Evolutionary conservation across 2,329 filamentous ascomycete genomes (phyloP).

Genomic region (Stemphylium vesicarium): DNA sequence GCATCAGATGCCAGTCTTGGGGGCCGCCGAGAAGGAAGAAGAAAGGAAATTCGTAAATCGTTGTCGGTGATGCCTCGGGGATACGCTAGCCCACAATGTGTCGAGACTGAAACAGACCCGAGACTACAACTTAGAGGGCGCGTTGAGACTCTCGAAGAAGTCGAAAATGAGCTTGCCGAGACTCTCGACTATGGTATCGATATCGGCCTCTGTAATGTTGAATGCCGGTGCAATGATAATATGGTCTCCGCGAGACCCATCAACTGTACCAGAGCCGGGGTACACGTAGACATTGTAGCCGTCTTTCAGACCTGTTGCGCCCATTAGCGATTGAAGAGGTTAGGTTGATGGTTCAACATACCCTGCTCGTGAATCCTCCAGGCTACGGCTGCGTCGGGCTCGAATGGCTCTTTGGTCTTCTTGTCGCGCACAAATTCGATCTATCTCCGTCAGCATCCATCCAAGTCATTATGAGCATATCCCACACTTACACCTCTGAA

Average conservation of each 20-base stretch:
- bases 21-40: neutral
- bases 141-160: slow-evolving; percentile 43
- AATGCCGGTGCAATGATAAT: slow-evolving; percentile 73
- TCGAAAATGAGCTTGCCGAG: slow-evolving; percentile 61
- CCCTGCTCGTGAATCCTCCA: slow-evolving; percentile 60
- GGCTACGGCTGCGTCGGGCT: slow-evolving; percentile 53
- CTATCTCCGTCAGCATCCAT: slow-evolving; percentile 36
- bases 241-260: slow-evolving; percentile 69
- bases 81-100: neutral
- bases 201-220: slow-evolving; percentile 64
- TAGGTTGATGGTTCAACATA: slow-evolving; percentile 16
- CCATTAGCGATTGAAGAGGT: slow-evolving; percentile 6
- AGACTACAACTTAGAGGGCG: slow-evolving; percentile 1
- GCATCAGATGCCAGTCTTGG: neutral
- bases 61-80: neutral
- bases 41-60: slow-evolving; percentile 1
- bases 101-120: neutral
- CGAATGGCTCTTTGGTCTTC: slow-evolving; percentile 61
- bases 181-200: slow-evolving; percentile 62
- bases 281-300: slow-evolving; percentile 66
- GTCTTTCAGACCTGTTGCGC: slow-evolving; percentile 45
- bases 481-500: slow-evolving; percentile 60
- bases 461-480: neutral
- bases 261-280: slow-evolving; percentile 66
- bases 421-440: slow-evolving; percentile 67